phyloP scores from a whole-genome alignment of 306 rosid genomes.

The Glycine latifolia region DNA sequence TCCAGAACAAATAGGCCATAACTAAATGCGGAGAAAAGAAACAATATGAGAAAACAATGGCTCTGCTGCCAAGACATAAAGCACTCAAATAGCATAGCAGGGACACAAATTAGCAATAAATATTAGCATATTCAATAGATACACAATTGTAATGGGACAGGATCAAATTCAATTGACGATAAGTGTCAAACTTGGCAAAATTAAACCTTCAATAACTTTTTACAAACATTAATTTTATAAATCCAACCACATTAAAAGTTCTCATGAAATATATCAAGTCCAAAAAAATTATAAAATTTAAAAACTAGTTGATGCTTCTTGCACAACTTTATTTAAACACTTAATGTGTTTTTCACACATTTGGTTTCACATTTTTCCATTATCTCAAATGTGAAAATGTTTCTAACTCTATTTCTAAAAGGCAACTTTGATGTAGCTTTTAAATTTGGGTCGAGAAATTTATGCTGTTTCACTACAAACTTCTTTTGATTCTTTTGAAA shows the following conservation, averaged over 20 bases:
- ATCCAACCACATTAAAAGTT: too few relatives aligned
- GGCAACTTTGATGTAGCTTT: not conserved
- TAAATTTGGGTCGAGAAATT: not conserved
- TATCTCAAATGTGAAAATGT: not conserved
- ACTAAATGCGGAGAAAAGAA: conserved; percentile 11
- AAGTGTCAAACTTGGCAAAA: not conserved
- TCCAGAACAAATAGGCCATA: conserved; percentile 23
- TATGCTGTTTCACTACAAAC: not conserved
- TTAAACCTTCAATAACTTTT: not conserved
- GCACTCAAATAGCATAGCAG: not conserved
- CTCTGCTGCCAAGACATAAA: conserved; percentile 8
- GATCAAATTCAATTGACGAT: not conserved
- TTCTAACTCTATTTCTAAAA: not conserved
- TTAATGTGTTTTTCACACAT: not conserved
- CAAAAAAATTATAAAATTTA: not conserved
- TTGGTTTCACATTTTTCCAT: not conserved
- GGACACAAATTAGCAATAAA: conserved; percentile 13
- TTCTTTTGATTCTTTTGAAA: not conserved
- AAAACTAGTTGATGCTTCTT: not conserved
- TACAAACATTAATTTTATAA: not conserved
- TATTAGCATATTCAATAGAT: not conserved
- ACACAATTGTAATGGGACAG: not conserved
- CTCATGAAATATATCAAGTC: too few relatives aligned
- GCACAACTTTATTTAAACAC: not conserved
- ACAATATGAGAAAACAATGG: not conserved